phyloP scores from a whole-genome alignment of 306 rosid genomes.

The Medicago arabica region DNA sequence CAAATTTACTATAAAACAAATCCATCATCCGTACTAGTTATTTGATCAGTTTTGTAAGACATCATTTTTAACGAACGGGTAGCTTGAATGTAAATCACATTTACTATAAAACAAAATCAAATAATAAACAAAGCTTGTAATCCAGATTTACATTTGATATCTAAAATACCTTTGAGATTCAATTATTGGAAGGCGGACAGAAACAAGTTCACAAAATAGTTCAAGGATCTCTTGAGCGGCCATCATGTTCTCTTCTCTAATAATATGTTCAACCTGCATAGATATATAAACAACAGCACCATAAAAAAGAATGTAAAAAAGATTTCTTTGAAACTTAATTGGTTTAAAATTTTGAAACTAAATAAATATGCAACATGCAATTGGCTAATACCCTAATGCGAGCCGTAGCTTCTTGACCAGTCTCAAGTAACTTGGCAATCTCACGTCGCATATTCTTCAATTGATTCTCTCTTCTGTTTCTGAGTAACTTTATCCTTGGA shows the following conservation, averaged over 20 bases:
- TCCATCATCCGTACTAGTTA: slow-evolving; percentile 12
- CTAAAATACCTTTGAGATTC: slow-evolving; percentile 79
- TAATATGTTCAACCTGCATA: slow-evolving; percentile 88
- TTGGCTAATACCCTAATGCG: slow-evolving; percentile 70
- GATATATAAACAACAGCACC: slow-evolving; percentile 23
- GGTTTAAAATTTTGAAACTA: slow-evolving; percentile 17
- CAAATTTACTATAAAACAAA: no score
- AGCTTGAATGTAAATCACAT: slow-evolving; percentile 19
- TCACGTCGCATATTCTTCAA: slow-evolving; percentile 93
- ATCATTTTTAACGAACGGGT: neutral
- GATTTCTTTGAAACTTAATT: slow-evolving; percentile 12
- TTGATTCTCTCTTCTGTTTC: slow-evolving; percentile 91
- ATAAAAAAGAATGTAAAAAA: neutral
- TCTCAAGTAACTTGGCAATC: slow-evolving; percentile 96
- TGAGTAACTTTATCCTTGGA: slow-evolving; percentile 89
- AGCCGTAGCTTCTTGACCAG: slow-evolving; percentile 99
- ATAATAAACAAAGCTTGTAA: slow-evolving; percentile 14
- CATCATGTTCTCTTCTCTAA: slow-evolving; percentile 97
- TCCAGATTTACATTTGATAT: neutral
- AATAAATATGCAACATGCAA: slow-evolving; percentile 17
- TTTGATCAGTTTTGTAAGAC: slow-evolving; percentile 12
- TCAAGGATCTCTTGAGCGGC: slow-evolving; percentile 97
- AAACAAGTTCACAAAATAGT: slow-evolving; percentile 81
- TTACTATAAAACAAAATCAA: neutral
- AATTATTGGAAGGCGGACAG: slow-evolving; percentile 88